Conservation (phyloP, 2,329 filamentous ascomycete genomes). For the Aureobasidium melanogenum region DNA sequence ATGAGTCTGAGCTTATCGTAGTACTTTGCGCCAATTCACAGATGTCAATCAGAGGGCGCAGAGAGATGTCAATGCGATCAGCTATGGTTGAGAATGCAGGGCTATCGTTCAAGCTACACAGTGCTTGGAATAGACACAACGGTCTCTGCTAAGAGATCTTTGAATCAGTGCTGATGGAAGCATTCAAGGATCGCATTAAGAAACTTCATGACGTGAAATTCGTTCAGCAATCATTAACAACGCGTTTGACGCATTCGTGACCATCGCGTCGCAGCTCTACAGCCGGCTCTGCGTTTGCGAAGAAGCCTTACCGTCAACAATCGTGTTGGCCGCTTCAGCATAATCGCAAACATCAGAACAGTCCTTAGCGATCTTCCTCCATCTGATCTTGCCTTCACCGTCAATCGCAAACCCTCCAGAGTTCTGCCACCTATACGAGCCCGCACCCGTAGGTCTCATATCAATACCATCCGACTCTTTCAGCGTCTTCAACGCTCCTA, state of each 20-base stretch:
- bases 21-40: neutral
- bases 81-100: too few species aligned
- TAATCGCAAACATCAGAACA: constrained; percentile 50
- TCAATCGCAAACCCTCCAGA: constrained; percentile 57
- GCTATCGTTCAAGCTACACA: too few species aligned
- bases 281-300: neutral
- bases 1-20: neutral
- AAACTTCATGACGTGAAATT: neutral
- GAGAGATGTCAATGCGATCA: too few species aligned
- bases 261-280: neutral
- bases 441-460: constrained; percentile 33
- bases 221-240: neutral
- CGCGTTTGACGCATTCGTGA: neutral
- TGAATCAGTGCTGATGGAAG: too few species aligned
- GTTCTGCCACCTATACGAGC: constrained; percentile 58
- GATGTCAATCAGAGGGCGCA: too few species aligned
- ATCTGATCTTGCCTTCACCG: constrained; percentile 42
- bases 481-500: constrained; percentile 13
- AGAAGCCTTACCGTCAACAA: neutral
- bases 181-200: too few species aligned
- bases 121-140: too few species aligned
- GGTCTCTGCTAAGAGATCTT: too few species aligned
- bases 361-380: constrained; percentile 39
- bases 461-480: constrained; percentile 16
- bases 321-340: constrained; percentile 33